A percentile compares a stretch with the other conserved stretches of the same genome.
phyloP scores from a whole-genome alignment of 1,139 yeast genomes.

The Suhomyces yuchorum region DNA sequence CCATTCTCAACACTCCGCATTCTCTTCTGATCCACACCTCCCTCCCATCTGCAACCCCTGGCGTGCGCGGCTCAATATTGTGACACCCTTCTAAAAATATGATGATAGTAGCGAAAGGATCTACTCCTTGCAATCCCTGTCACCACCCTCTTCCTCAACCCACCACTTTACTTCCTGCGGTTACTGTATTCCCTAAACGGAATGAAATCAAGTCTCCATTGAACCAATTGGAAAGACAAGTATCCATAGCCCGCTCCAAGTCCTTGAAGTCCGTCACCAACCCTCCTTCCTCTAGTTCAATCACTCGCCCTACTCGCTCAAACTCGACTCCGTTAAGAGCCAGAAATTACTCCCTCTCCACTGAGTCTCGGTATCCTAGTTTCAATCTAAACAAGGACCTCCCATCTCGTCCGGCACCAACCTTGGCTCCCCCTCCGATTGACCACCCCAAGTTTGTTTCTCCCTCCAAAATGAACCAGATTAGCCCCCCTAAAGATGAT shows the following conservation, averaged over 20 bases:
- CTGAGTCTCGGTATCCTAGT: neutral
- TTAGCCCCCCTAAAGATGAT: conserved; percentile 19
- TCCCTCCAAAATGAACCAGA: conserved; percentile 2
- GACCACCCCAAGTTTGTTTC: conserved; percentile 2
- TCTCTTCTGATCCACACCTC: neutral
- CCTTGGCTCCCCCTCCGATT: conserved; percentile 9
- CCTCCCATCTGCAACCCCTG: neutral
- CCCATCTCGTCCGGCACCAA: neutral
- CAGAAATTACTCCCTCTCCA: neutral
- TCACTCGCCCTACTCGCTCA: conserved; percentile 4
- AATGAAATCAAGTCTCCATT: conserved; percentile 16
- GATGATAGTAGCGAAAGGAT: conserved; percentile 9
- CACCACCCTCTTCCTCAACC: conserved; percentile 1
- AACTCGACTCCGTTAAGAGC: conserved; percentile 6
- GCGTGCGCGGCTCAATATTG: conserved; percentile 9
- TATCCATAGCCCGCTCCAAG: conserved; percentile 18
- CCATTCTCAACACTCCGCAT: neutral
- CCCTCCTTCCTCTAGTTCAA: neutral
- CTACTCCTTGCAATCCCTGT: conserved; percentile 5
- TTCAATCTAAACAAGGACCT: neutral
- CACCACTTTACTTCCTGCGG: conserved; percentile 2
- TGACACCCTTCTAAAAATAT: conserved; percentile 12
- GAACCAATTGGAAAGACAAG: conserved; percentile 18
- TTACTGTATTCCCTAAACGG: conserved; percentile 1
- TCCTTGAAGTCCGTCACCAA: conserved; percentile 8